Conservation (phyloP, 2,329 filamentous ascomycete genomes). For the Stachybotrys elegans region DNA sequence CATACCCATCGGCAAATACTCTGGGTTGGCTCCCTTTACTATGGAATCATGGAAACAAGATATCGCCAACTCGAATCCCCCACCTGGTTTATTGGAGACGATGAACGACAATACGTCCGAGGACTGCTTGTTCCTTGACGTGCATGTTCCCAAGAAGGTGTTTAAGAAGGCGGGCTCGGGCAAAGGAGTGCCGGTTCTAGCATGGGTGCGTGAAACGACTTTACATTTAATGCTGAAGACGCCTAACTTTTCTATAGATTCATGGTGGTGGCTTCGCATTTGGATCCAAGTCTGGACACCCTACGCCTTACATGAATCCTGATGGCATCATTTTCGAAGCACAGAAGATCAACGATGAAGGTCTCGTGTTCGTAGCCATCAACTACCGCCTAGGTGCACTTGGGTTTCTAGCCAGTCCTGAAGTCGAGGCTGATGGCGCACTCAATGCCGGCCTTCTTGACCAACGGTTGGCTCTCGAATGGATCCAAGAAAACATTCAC, state of each 20-base stretch:
- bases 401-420: conserved; percentile 31
- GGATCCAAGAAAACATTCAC: conserved; percentile 38
- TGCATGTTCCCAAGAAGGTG: conserved; percentile 30
- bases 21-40: conserved; percentile 3
- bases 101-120: conserved; percentile 17
- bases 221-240: not conserved
- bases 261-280: conserved; percentile 29
- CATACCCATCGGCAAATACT: conserved; percentile 4
- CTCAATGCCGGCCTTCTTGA: conserved; percentile 33
- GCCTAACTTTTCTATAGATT: conserved; percentile 24
- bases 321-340: conserved; percentile 16
- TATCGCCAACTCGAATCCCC: not conserved
- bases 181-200: conserved; percentile 17
- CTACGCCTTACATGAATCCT: conserved; percentile 18
- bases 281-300: conserved; percentile 20
- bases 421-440: conserved; percentile 25
- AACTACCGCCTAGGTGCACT: conserved; percentile 34
- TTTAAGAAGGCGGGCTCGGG: conserved; percentile 18
- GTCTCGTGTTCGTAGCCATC: conserved; percentile 30
- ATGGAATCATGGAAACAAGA: conserved; percentile 4
- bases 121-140: conserved; percentile 36
- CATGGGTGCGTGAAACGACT: conserved; percentile 9
- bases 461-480: conserved; percentile 36
- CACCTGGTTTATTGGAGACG: conserved; percentile 1
- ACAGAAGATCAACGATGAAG: conserved; percentile 9